These are phyloP conservation scores for Citrus medica DNA, from an alignment of 345 rosid genomes.

Conservation along the genomic window DNA sequence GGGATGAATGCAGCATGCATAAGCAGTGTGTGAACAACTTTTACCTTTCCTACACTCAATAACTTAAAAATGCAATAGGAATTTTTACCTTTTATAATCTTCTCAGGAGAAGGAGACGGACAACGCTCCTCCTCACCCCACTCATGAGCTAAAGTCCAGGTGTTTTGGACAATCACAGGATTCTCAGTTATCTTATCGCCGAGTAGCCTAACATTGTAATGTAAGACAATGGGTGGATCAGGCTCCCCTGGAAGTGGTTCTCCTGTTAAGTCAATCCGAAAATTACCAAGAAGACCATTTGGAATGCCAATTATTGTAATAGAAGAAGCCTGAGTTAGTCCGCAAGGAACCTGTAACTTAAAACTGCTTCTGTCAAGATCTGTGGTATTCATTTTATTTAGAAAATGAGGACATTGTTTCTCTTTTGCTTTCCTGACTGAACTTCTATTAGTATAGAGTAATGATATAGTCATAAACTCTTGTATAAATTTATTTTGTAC, in stretches of 20 bases:
- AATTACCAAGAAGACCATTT: constrained; percentile 81
- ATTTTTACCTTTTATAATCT: constrained; percentile 62
- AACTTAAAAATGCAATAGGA: background rate
- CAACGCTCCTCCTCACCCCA: constrained; percentile 99
- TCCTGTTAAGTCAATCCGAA: constrained; percentile 85
- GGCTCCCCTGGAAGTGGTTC: constrained; percentile 99
- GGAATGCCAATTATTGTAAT: constrained; percentile 88
- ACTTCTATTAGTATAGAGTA: constrained; percentile 47
- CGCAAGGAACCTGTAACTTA: constrained; percentile 78
- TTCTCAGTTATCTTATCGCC: constrained; percentile 96
- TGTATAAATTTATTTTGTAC: too few relatives aligned
- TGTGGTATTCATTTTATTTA: constrained; percentile 75
- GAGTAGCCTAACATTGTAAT: constrained; percentile 92
- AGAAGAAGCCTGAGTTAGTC: constrained; percentile 93
- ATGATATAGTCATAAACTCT: too few relatives aligned
- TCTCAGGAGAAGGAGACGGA: constrained; percentile 73
- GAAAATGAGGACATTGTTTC: constrained; percentile 86
- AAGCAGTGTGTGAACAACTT: background rate
- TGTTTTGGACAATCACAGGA: constrained; percentile 96
- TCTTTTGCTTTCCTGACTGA: constrained; percentile 43
- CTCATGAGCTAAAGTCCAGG: constrained; percentile 88
- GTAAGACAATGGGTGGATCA: constrained; percentile 90
- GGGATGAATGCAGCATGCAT: background rate
- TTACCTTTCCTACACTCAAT: background rate
- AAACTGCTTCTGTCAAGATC: constrained; percentile 41